Conservation (phyloP, 1,284 basidiomycete genomes). For the Microbotryum saponariae region DNA sequence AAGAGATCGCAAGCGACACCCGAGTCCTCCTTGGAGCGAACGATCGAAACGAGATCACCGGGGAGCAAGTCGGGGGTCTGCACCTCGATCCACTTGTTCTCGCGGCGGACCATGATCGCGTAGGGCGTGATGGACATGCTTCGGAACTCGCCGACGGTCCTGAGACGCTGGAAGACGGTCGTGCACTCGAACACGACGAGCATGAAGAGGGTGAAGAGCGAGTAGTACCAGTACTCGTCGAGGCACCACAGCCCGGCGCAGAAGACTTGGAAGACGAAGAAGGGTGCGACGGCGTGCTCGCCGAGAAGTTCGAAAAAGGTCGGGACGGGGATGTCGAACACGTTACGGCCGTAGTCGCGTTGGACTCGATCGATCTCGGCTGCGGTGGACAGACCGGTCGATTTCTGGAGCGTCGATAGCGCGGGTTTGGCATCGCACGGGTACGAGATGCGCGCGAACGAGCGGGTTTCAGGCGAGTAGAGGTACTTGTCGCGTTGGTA, state of each 20-base stretch:
- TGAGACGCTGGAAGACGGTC: conserved; percentile 84
- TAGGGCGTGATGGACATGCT: conserved; percentile 90
- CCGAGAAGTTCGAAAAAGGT: conserved; percentile 78
- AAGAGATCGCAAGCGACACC: conserved; percentile 84
- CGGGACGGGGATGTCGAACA: conserved; percentile 91
- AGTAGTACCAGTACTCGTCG: conserved; percentile 98
- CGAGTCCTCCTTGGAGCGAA: conserved; percentile 70
- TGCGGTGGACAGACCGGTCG: conserved; percentile 46
- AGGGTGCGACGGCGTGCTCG: conserved; percentile 87
- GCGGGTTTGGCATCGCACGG: conserved; percentile 69
- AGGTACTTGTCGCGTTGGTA: conserved; percentile 96
- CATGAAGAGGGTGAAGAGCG: conserved; percentile 94
- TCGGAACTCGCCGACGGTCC: conserved; percentile 83
- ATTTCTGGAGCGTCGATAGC: conserved; percentile 59
- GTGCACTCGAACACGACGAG: conserved; percentile 93
- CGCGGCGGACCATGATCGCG: conserved; percentile 68
- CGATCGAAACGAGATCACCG: conserved; percentile 77
- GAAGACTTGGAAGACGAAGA: conserved; percentile 94
- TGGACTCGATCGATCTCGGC: conserved; percentile 40
- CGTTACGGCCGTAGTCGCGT: conserved; percentile 74
- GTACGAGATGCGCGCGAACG: conserved; percentile 80
- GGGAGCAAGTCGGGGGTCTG: conserved; percentile 79
- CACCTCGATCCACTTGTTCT: conserved; percentile 68
- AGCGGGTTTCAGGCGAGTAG: conserved; percentile 54
- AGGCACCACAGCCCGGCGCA: conserved; percentile 91